Evolutionary conservation across 768 basidiomycete genomes (phyloP), one percentile per base, ranked within the genome.

Genomic region (Boletus eberwhitei): DNA sequence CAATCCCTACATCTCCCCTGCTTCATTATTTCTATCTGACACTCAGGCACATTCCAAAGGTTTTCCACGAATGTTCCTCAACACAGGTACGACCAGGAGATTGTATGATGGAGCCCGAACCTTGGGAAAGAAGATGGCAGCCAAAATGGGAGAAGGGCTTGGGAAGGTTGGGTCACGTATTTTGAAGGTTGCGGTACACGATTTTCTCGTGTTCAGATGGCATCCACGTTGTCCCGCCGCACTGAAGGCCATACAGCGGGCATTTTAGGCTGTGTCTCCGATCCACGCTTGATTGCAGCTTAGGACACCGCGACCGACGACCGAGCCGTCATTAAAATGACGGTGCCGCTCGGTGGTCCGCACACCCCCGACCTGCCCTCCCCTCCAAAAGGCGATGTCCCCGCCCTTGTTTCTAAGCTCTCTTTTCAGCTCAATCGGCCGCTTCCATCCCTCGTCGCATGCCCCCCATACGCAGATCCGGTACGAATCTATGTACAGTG

Each of bases 51-150:
- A 71, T 50, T 88, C 87, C 67, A 74, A 67, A 36, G 78, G 76
- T 17, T 87, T 83, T 67, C 85, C 86, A 2, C 71, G 77, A 21
- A 85, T 84, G 0, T 85, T 84, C 65, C 77, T 88, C 41, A 72
- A 76, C 8, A 76, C 73, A 6, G 86, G 86, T 16, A 81, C 78
- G 6, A 79, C 79, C 4, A 85, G 87, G 64, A 65, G 79, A 9
- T 57, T 84, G n/a, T 70, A 76, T n/a, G 85, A 87, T 65, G 73
- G 75, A 41, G 78, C 80, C 37, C 59, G 66, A 31, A 77, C 74
- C 1, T 65, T 85, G 57, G 68, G 69, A 37, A 70, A 76, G 34
- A 74, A 72, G 63, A 83, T 86, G 81, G 64, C 69, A 21, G 67
- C 65, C 36, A 83, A 85, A 53, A 58, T 85, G 54, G 83, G 79